phyloP scores from a whole-genome alignment of 2,329 filamentous ascomycete species.

The Fusarium annulatum region DNA sequence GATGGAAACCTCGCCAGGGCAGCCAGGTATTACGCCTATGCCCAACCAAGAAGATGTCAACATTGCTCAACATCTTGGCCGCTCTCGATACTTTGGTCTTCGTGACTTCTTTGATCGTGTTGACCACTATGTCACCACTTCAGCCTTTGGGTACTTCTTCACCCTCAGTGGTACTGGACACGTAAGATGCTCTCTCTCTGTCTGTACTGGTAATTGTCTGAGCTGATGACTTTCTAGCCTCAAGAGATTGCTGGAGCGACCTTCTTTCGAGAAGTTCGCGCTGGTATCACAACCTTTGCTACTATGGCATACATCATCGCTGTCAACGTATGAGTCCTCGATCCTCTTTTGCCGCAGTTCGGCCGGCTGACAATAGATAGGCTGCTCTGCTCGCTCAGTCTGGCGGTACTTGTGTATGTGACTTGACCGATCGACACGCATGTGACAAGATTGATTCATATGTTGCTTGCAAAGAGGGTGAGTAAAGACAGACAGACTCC shows the following conservation, averaged over 20 bases:
- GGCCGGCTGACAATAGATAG: conserved; percentile 54
- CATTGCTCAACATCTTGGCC: conserved; percentile 1
- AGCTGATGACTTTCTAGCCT: conserved; percentile 57
- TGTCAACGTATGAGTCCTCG: conserved; percentile 63
- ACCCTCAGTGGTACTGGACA: conserved; percentile 75
- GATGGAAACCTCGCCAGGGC: conserved; percentile 28
- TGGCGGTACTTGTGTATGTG: conserved; percentile 81
- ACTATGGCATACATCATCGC: conserved; percentile 90
- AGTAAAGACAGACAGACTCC: conserved; percentile 13
- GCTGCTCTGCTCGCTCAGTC: conserved; percentile 78
- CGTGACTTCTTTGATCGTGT: conserved; percentile 52
- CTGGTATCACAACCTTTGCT: conserved; percentile 82
- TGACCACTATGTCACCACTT: conserved; percentile 53
- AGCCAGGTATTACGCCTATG: conserved; percentile 23
- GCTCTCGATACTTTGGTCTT: conserved; percentile 47
- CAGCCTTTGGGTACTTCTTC: conserved; percentile 70
- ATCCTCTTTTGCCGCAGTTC: not conserved
- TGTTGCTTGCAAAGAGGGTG: conserved; percentile 60
- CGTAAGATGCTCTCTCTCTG: conserved; percentile 57
- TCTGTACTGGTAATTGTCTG: not conserved
- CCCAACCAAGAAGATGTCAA: conserved; percentile 2
- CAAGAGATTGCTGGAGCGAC: conserved; percentile 74
- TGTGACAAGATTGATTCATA: conserved; percentile 62
- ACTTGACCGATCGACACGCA: conserved; percentile 53
- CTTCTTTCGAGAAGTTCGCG: conserved; percentile 82